Percentiles rank a stretch among this genome's conserved stretches.
These are phyloP conservation scores for Pythium dissimile DNA, from an alignment of 352 stramenopile genomes.

Conservation along the genomic window DNA sequence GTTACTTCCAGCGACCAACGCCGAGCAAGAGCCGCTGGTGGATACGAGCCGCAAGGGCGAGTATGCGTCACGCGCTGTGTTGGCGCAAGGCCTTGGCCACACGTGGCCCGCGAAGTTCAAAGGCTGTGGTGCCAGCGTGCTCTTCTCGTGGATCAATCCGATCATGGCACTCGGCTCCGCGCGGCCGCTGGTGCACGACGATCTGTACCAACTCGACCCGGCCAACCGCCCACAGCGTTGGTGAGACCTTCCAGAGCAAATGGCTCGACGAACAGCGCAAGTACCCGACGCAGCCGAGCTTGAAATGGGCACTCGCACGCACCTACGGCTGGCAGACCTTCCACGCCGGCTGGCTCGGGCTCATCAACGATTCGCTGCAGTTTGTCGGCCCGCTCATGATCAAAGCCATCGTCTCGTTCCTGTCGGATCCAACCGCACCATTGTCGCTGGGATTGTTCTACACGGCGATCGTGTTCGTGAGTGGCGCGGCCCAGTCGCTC, in stretches of 20 bases:
- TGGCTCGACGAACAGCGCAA: conserved; percentile 40
- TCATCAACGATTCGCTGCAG: conserved; percentile 80
- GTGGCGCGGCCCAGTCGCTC: conserved; percentile 72
- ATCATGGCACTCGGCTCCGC: conserved; percentile 83
- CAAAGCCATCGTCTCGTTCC: conserved; percentile 81
- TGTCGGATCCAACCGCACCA: conserved; percentile 58
- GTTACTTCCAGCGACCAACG: not conserved
- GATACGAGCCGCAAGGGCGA: conserved; percentile 4
- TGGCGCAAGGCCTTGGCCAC: conserved; percentile 1
- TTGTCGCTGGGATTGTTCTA: conserved; percentile 58
- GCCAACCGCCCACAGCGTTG: conserved; percentile 61
- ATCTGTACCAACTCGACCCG: conserved; percentile 83
- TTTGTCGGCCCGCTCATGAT: conserved; percentile 83
- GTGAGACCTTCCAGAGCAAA: conserved; percentile 34
- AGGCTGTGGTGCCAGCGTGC: conserved; percentile 39
- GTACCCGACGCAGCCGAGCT: conserved; percentile 9
- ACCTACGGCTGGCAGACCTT: conserved; percentile 49
- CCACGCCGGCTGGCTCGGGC: conserved; percentile 59
- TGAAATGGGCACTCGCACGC: conserved; percentile 21
- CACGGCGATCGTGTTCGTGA: conserved; percentile 58
- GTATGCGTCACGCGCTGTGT: not conserved
- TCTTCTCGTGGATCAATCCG: conserved; percentile 31
- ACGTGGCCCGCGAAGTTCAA: conserved; percentile 40
- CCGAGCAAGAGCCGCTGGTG: conserved; percentile 28
- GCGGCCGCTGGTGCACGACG: conserved; percentile 69